phyloP scores from a whole-genome alignment of 2,329 filamentous ascomycete species.

The Penicillium sp. region DNA sequence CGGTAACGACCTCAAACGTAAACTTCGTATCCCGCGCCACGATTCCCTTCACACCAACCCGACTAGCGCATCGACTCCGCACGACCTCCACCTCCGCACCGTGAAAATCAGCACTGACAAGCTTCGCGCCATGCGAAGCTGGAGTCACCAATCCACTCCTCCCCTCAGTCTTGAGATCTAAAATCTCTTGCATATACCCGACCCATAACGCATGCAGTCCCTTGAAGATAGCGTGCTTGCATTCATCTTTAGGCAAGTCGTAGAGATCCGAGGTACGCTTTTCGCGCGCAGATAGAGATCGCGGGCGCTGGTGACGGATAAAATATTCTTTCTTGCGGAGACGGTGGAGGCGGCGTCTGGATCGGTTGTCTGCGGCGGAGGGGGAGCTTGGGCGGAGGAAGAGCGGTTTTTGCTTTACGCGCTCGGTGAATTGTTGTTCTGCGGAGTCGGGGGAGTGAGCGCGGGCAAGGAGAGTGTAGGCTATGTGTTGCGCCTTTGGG shows the following conservation, averaged over 20 bases:
- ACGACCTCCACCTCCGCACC: constrained; percentile 83
- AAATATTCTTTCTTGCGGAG: constrained; percentile 50
- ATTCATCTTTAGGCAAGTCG: constrained; percentile 67
- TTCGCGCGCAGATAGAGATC: constrained; percentile 75
- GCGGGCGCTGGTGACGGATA: constrained; percentile 54
- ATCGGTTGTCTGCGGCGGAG: constrained; percentile 53
- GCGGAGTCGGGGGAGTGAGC: constrained; percentile 76
- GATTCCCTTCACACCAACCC: constrained; percentile 83
- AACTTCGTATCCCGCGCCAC: constrained; percentile 86
- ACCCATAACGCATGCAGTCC: constrained; percentile 79
- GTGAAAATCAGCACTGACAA: constrained; percentile 87
- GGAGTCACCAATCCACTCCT: constrained; percentile 56
- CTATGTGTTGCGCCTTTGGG: constrained; percentile 44
- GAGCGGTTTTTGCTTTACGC: constrained; percentile 79
- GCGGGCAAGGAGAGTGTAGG: constrained; percentile 68
- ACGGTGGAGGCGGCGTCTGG: constrained; percentile 54
- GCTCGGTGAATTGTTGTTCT: constrained; percentile 73
- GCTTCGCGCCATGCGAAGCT: constrained; percentile 53
- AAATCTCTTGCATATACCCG: constrained; percentile 78
- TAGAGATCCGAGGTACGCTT: constrained; percentile 73
- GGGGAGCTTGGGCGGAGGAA: constrained; percentile 76
- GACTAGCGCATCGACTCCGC: constrained; percentile 73
- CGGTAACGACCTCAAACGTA: constrained; percentile 81
- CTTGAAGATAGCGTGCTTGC: constrained; percentile 74
- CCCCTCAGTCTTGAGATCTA: constrained; percentile 57